Base-by-base conservation (phyloP, 2,329 filamentous ascomycete species). In the Paraphoma chrysanthemicola region DNA sequence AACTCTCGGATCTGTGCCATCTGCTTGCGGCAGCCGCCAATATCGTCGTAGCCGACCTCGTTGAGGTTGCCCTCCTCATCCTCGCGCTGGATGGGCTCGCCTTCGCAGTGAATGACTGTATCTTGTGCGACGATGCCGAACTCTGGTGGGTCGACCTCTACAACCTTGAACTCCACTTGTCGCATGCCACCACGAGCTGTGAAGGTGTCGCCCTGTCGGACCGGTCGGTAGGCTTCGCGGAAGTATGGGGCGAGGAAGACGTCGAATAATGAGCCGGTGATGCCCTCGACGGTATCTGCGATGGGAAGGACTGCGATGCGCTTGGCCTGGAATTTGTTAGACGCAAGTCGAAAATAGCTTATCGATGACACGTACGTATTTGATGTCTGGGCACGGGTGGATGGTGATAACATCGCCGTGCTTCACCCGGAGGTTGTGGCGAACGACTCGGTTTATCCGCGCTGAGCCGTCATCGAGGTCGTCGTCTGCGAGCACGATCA, bases 1-100 rank as follows among this genome's bases (percentile, higher is more conserved):
- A 99, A 89, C 80, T 99, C 95, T 77, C 95, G 92, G 72, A 99
- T 97, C 85, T 99, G 95, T 63, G 95, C 95, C 95, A 99, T 98
- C 83, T 99, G 95, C 84, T 99, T 99, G 76, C 95, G 88, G 87
- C 95, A 98, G 68, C 95, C 95, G 86, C 95, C 95, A 81, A 99
- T 99, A 77, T 99, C 95, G 74, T 99, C 95, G 77, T 99, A 99
- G 47, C 95, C 95, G 67, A 99, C 95, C 81, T 99, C 95, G 78
- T 98, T 99, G 68, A 99, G 85, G 82, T 98, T 99, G 78, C 96
- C 96, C 85, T 99, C 95, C 80, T 99, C 95, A 73, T 99, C 95
- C 71, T 99, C 95, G 70, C 95, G 93, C 83, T 98, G 93, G 71
- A 99, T 97, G 28, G 89, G 90, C 78, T 97, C 93, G 63, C 95